Conservation (phyloP, 2,329 filamentous ascomycete genomes). For the Uncinocarpus reesii region DNA sequence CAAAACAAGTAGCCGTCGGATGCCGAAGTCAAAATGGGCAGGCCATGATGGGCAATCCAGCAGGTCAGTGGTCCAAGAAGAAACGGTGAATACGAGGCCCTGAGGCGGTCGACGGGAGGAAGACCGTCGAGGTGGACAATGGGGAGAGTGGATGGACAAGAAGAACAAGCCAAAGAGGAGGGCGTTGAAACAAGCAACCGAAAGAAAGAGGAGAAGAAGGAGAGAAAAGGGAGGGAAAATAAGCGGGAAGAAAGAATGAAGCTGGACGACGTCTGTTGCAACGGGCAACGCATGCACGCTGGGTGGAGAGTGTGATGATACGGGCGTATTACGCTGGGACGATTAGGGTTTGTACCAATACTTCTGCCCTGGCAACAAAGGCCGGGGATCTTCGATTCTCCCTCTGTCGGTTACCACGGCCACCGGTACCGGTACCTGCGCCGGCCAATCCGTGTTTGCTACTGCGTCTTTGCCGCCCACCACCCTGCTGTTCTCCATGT, state of each 20-base stretch:
- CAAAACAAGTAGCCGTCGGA: conserved; percentile 1
- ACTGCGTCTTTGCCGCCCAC: not conserved
- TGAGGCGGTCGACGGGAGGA: conserved; percentile 18
- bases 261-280: conserved; percentile 17
- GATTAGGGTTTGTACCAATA: conserved; percentile 4
- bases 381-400: not conserved
- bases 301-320: conserved; percentile 16
- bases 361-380: conserved; percentile 7
- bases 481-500: not conserved
- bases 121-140: conserved; percentile 18
- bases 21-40: conserved; percentile 13
- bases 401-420: not conserved
- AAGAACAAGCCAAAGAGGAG: conserved; percentile 18
- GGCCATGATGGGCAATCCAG: conserved; percentile 12
- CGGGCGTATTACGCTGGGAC: conserved; percentile 6
- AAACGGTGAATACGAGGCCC: conserved; percentile 9
- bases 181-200: not conserved
- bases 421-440: conserved; percentile 3
- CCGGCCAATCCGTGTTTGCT: conserved; percentile 4
- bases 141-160: conserved; percentile 10
- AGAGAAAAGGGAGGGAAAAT: conserved; percentile 5
- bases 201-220: conserved; percentile 2
- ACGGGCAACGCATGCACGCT: conserved; percentile 17
- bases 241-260: conserved; percentile 13
- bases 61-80: conserved; percentile 4